Evolutionary conservation across 331 rosid species (phyloP), one percentile per base, ranked within the genome.

Genomic region (Dryas integrifolia): DNA sequence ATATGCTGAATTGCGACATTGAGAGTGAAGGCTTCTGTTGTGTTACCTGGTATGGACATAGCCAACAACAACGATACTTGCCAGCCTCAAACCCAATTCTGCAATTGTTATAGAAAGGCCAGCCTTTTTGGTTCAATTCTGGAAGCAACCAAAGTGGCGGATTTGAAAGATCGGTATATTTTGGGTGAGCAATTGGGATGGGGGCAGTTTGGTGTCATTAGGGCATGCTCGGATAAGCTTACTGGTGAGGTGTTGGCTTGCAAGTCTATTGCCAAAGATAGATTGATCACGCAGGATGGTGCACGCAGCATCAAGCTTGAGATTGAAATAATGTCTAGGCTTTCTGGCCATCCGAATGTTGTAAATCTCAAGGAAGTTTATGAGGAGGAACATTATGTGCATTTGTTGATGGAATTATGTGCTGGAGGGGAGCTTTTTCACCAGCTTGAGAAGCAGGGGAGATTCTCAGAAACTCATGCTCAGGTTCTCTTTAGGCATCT

Each of bases 321-420:
- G 80, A 81, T 84, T 44, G 83, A 84, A 58, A 80, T 84, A 47
- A 80, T 84, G 87, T 70, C 81, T 35, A 69, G 79, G 77, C 71
- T 84, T 64, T 84, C 81, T 35, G 78, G 85, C 46, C 87, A 84
- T 59, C 85, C 85, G 0, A 84, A 80, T 70, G 85, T 84, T 44
- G 87, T 80, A 14, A 59, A 67, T 70, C 83, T 84, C 56, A 84
- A 84, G 81, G 87, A 81, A 35, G 87, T 84, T 64, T 84, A 80
- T 39, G 87, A 83, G 65, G 87, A 83, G 61, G 85, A 83, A 66
- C 63, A 70, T 66, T 74, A 77, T 79, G 86, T 83, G 73, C 85
- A 82, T 58, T 65, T 82, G 21, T 45, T 82, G 68, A 77, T 82
- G 85, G 82, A 78, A 43, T 72, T 78, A 66, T 78, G 82, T 40